Base-by-base conservation (phyloP, 345 rosid genomes). In the Linum trigynum region DNA sequence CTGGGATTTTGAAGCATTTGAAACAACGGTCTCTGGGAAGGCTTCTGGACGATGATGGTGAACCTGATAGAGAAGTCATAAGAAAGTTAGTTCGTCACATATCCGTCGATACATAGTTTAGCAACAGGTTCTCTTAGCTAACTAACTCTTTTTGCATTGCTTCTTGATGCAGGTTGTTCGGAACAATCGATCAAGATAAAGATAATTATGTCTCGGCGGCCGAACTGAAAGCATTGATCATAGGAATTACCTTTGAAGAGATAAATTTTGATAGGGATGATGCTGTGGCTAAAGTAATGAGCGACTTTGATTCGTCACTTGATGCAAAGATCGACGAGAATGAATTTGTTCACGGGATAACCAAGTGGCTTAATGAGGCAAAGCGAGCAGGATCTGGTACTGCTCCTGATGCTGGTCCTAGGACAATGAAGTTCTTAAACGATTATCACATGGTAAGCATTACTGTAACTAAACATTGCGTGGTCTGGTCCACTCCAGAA, bases 221-320 rank as follows among this genome's bases (percentile, higher is more conserved):
- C 10, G 99, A 94, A 65, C 75, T 90, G 36, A 80, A 73, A 72
- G 97, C 99, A 11, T 75, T 94, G 10, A 76, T 81, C 16, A 40
- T 90, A 57, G 99, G 99, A 57, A 85, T 94, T 65, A 83, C 66
- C 58, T 88, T 94, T 74, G 92, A 83, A 48, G 94, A 88, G 63
- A 85, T 86, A 50, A 82, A 92, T 76, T 77, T 90, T 55, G 83
- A 92, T 67, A 71, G 38, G 23, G 82, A 74, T 57, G 94, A 86
- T 70, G 96, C 96, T 12, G 95, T 84, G 15, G 23, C 60, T 0
- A 85, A 80, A 71, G 42, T 92, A 64, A 70, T 92, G 73, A 55
- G 8, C 14, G 99, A 85, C 67, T 90, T 92, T n/a, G 99, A 92
- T 71, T 74, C 75, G 58, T 65, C 85, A 60, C 3, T 0, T 10